These are phyloP conservation scores for Erodium moschatum DNA, from an alignment of 441 rosid genomes.

Conservation along the genomic window DNA sequence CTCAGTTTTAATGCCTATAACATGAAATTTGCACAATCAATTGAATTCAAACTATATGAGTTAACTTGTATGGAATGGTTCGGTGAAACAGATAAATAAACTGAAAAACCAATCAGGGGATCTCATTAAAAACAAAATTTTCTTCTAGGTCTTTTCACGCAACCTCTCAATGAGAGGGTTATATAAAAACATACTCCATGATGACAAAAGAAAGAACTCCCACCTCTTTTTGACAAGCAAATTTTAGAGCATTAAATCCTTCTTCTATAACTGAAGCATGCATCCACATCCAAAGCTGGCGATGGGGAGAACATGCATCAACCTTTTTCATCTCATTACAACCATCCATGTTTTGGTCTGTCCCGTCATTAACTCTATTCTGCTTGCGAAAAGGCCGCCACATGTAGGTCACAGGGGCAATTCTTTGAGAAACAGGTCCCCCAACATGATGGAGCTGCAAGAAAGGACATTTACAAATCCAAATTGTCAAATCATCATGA, in stretches of 20 bases:
- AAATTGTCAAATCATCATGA: conserved; percentile 10
- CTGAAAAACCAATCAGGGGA: background rate
- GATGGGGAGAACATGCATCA: conserved; percentile 24
- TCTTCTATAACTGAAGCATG: conserved; percentile 73
- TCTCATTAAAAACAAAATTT: background rate
- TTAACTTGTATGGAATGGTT: background rate
- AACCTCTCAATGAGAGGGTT: background rate
- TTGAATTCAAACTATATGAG: background rate
- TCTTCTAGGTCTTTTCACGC: background rate
- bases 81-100: background rate
- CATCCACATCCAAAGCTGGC: conserved; percentile 70
- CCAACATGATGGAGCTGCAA: conserved; percentile 63
- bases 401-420: conserved; percentile 70
- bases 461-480: conserved; percentile 12
- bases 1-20: background rate
- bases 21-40: background rate
- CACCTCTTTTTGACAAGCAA: conserved; percentile 64
- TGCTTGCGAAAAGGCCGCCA: conserved; percentile 46
- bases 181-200: background rate
- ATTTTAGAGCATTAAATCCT: conserved; percentile 56
- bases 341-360: conserved; percentile 16
- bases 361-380: conserved; percentile 23
- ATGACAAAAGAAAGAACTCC: conserved; percentile 6
- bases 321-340: conserved; percentile 18
- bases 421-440: conserved; percentile 39